Conservation (phyloP, 371 early-diverging fungal genomes). For the Mucor saturninus region DNA sequence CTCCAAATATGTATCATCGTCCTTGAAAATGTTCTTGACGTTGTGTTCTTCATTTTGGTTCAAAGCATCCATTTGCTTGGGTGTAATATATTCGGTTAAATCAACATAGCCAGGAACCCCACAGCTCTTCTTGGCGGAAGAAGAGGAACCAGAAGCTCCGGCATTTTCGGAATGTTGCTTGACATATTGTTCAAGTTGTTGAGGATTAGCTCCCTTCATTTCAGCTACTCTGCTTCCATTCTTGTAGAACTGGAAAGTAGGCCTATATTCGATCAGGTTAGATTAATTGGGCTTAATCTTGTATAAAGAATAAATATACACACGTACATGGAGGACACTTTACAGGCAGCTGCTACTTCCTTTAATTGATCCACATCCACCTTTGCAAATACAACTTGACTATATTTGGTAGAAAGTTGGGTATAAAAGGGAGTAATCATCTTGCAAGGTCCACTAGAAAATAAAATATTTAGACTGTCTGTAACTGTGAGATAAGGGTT, state of each 20-base stretch:
- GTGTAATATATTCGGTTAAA: constrained; percentile 70
- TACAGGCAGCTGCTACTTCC: constrained; percentile 40
- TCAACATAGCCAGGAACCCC: constrained; percentile 68
- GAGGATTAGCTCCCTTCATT: constrained; percentile 71
- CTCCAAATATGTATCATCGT: constrained; percentile 71
- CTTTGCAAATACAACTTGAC: constrained; percentile 62
- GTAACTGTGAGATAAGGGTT: constrained; percentile 23
- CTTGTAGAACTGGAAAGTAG: constrained; percentile 72
- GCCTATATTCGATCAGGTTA: constrained; percentile 37
- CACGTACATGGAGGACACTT: constrained; percentile 47
- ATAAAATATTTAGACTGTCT: background rate
- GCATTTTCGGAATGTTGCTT: constrained; percentile 63
- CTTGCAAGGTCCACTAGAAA: constrained; percentile 60
- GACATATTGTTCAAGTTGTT: constrained; percentile 55
- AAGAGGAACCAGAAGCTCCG: constrained; percentile 7
- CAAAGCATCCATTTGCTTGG: constrained; percentile 84
- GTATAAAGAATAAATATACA: background rate
- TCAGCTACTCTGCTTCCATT: constrained; percentile 65
- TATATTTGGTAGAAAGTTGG: constrained; percentile 58
- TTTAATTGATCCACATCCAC: constrained; percentile 63
- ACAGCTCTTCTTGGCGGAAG: constrained; percentile 35
- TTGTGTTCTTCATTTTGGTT: constrained; percentile 82
- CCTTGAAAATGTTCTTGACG: constrained; percentile 77
- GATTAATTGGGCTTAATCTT: background rate
- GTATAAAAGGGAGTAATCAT: constrained; percentile 62